These are phyloP conservation scores for Leccinum rimulosum DNA, from an alignment of 768 basidiomycete species.

Conservation along the genomic window DNA sequence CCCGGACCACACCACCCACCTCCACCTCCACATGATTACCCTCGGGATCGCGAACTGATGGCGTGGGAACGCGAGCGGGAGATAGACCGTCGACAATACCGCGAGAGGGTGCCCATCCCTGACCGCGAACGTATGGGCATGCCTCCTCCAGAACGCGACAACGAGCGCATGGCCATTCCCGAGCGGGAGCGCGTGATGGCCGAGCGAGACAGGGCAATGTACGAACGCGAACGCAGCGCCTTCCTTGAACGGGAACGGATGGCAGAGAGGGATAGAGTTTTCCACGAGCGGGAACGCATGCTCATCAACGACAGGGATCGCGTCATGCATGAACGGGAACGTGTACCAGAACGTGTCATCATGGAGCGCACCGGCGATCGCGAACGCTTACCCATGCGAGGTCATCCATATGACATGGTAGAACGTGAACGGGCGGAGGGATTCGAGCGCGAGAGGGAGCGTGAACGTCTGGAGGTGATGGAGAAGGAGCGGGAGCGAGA, in stretches of 20 bases:
- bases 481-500: constrained; percentile 26
- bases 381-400: constrained; percentile 23
- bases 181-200: constrained; percentile 25
- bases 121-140: constrained; percentile 24
- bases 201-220: constrained; percentile 22
- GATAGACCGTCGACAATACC: constrained; percentile 27
- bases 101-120: constrained; percentile 21
- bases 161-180: constrained; percentile 13
- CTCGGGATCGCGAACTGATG: constrained; percentile 27
- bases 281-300: constrained; percentile 25
- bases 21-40: constrained; percentile 22
- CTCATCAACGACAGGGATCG: constrained; percentile 25
- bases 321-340: constrained; percentile 24
- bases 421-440: constrained; percentile 29
- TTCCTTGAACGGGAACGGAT: constrained; percentile 24
- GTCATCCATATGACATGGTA: constrained; percentile 17
- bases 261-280: constrained; percentile 20
- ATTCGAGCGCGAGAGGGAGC: constrained; percentile 35
- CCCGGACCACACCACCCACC: constrained; percentile 19
- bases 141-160: constrained; percentile 22
- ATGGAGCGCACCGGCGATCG: constrained; percentile 26
- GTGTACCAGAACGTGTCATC: constrained; percentile 13
- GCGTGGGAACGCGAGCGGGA: constrained; percentile 30
- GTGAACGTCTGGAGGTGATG: constrained; percentile 27
- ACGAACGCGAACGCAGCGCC: constrained; percentile 26